Evolutionary conservation across 225 moss, liverwort and hornwort species (phyloP).

Genomic region (Sphagnum tenellum): DNA sequence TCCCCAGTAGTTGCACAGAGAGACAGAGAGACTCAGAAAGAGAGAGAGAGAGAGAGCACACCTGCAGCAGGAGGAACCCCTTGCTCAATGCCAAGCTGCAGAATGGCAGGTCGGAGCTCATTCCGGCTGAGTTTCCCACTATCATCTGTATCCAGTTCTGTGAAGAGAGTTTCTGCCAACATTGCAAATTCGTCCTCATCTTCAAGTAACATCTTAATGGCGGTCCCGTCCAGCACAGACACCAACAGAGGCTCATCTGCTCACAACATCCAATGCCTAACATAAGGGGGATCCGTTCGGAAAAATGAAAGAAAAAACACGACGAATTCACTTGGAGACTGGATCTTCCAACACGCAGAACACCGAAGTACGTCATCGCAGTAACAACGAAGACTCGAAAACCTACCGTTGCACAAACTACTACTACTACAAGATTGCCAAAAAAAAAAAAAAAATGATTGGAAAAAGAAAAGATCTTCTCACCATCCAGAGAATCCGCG

Average conservation of each 20-base stretch:
- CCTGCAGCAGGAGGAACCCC: constrained; percentile 89
- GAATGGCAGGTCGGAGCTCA: constrained; percentile 88
- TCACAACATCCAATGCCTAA: background rate
- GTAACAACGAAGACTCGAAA: no score
- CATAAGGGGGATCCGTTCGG: no score
- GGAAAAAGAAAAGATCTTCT: background rate
- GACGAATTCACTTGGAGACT: no score
- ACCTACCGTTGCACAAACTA: no score
- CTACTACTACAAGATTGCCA: no score
- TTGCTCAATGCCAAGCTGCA: constrained; percentile 85
- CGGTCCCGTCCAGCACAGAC: constrained; percentile 77
- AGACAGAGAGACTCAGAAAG: background rate
- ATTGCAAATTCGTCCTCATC: constrained; percentile 98
- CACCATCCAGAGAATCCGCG: constrained; percentile 56
- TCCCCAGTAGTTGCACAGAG: background rate
- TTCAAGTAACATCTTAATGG: constrained; percentile 68
- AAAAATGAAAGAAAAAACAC: no score
- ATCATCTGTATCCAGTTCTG: constrained; percentile 81
- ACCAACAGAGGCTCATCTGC: constrained; percentile 85
- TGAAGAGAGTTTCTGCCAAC: constrained; percentile 79
- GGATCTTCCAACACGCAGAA: no score
- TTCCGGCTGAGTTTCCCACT: constrained; percentile 91
- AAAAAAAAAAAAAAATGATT: no score
- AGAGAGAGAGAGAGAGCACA: constrained; percentile 18
- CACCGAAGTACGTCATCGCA: no score